Percentiles rank a stretch among this genome's conserved stretches.
Evolutionary conservation across 2,329 filamentous ascomycete species (phyloP).

Genomic region (Exophiala viscosa): DNA sequence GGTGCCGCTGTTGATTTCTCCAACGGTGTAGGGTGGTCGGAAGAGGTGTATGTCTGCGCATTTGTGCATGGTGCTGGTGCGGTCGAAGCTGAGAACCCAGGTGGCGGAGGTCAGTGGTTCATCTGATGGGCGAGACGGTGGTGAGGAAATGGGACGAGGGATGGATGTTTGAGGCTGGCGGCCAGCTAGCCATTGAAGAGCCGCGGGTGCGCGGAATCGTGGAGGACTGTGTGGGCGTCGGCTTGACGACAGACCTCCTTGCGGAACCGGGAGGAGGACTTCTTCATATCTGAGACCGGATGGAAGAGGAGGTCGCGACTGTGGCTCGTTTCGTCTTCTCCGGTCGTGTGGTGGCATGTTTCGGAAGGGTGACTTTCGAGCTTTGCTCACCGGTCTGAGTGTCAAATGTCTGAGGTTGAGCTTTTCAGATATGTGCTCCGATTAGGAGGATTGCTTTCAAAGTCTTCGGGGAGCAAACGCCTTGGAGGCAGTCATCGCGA

Average conservation of each 20-base stretch:
- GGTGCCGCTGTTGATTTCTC: neutral
- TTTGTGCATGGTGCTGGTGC: conserved; percentile 3
- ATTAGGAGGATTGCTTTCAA: too few relatives aligned
- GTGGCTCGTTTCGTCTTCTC: neutral
- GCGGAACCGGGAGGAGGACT: neutral
- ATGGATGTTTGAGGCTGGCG: neutral
- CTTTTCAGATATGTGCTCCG: too few relatives aligned
- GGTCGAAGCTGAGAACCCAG: conserved; percentile 12
- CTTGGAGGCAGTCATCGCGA: too few relatives aligned
- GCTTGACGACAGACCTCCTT: neutral
- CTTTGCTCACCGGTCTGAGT: too few relatives aligned
- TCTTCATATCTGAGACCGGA: neutral
- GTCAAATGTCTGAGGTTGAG: too few relatives aligned
- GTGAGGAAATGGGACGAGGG: neutral
- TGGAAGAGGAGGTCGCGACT: neutral
- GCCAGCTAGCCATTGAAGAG: neutral
- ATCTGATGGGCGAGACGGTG: neutral
- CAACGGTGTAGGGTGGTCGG: neutral
- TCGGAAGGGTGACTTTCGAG: neutral
- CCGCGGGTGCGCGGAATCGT: neutral
- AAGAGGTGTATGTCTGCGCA: conserved; percentile 13
- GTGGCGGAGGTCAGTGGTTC: conserved; percentile 4
- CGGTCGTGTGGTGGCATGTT: neutral
- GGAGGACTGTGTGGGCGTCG: neutral
- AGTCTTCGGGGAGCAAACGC: too few relatives aligned